Percentiles rank a stretch among this genome's conserved stretches.
Evolutionary conservation across 129 eudicot genomes (phyloP).

Genomic region (Escallonia herrerae): DNA sequence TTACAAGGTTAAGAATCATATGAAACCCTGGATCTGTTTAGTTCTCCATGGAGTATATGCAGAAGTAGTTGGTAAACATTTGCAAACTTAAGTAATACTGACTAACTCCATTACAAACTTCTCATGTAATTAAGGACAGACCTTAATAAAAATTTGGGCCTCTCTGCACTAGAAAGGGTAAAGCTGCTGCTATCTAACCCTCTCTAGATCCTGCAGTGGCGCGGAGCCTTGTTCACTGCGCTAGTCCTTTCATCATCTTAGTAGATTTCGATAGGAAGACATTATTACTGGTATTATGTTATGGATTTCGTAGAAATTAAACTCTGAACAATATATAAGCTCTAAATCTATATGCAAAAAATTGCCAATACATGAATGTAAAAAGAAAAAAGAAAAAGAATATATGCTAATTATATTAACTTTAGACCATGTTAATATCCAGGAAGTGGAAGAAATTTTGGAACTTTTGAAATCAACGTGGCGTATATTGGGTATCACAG

Average conservation of each 20-base stretch:
- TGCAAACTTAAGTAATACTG: no score
- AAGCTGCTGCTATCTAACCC: no score
- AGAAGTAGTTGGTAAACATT: no score
- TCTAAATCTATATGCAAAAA: background rate
- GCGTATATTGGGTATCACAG: conserved; percentile 94
- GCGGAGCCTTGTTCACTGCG: no score
- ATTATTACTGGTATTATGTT: background rate
- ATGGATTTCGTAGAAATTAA: background rate
- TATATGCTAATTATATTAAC: background rate
- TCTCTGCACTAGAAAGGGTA: no score
- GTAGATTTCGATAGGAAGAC: background rate
- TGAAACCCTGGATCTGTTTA: background rate
- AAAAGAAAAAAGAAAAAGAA: background rate
- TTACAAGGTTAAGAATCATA: background rate
- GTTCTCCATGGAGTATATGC: background rate
- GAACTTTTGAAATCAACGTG: conserved; percentile 97
- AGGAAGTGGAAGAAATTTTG: conserved; percentile 98
- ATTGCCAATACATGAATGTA: background rate
- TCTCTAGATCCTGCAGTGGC: no score
- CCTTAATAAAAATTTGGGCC: background rate
- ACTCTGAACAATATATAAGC: background rate
- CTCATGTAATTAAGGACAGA: no score
- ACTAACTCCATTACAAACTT: no score
- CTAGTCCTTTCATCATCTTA: no score
- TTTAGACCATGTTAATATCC: background rate